These are phyloP conservation scores for Neurospora sp. DNA, from an alignment of 2,329 filamentous ascomycete species.

Conservation along the genomic window DNA sequence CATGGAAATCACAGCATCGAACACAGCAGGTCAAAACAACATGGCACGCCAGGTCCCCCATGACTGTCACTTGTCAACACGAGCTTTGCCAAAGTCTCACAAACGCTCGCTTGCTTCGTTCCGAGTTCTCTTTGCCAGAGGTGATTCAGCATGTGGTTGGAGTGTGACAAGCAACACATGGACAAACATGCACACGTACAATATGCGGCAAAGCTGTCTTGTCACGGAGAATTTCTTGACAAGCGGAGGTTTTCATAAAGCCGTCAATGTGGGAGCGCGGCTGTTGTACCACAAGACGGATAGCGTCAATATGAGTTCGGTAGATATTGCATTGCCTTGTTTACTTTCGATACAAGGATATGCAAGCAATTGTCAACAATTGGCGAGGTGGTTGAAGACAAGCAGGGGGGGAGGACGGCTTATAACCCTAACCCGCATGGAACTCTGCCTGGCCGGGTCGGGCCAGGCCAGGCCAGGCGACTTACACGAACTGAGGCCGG, in stretches of 20 bases:
- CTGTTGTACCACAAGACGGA: background rate
- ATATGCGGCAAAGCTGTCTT: background rate
- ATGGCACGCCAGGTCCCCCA: background rate
- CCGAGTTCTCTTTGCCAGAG: background rate
- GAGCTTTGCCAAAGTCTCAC: background rate
- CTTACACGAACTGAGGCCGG: background rate
- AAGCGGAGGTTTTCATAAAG: background rate
- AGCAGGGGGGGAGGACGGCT: background rate
- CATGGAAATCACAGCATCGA: background rate
- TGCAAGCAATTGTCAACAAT: background rate
- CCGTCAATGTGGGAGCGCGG: background rate
- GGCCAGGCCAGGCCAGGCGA: background rate
- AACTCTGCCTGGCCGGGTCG: background rate
- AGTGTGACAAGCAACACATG: background rate
- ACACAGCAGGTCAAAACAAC: background rate
- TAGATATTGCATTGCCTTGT: background rate
- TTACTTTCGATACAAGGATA: background rate
- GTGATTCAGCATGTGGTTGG: background rate
- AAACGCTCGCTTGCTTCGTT: background rate
- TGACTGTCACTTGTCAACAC: background rate
- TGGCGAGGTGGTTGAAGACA: background rate
- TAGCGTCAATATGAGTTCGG: background rate
- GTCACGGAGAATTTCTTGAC: background rate
- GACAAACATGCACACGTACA: background rate
- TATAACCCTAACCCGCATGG: background rate